Evolutionary conservation across 495 filamentous ascomycete species (phyloP).

Genomic region (Trichoderma gamsii): DNA sequence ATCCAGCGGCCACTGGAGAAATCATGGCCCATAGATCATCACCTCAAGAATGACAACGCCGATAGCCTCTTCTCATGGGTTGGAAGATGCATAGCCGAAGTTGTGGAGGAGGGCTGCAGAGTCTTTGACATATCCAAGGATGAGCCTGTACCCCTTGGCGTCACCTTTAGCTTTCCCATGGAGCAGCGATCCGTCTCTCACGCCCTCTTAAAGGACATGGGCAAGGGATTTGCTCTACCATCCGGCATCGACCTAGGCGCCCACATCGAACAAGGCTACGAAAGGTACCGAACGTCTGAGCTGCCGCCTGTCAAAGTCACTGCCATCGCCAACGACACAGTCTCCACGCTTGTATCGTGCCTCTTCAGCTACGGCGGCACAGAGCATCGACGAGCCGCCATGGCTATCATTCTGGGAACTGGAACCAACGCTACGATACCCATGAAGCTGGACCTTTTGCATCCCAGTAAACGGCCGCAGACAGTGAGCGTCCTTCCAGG

Average conservation of each 20-base stretch:
- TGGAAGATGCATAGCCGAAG: constrained; percentile 65
- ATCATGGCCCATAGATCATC: constrained; percentile 72
- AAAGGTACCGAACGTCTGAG: constrained; percentile 38
- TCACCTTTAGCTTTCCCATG: constrained; percentile 85
- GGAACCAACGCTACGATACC: constrained; percentile 80
- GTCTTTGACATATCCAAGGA: constrained; percentile 25
- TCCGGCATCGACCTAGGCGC: constrained; percentile 65
- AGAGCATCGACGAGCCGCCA: constrained; percentile 49
- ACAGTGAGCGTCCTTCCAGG: constrained; percentile 51
- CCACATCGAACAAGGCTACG: constrained; percentile 63
- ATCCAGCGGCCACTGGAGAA: constrained; percentile 59
- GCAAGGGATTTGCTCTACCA: constrained; percentile 77
- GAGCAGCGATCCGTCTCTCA: constrained; percentile 68
- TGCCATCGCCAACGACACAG: constrained; percentile 76
- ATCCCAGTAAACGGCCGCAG: constrained; percentile 51
- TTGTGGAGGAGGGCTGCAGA: constrained; percentile 48
- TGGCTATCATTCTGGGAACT: constrained; percentile 78
- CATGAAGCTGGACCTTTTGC: constrained; percentile 57
- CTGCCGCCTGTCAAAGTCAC: constrained; percentile 64
- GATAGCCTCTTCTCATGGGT: constrained; percentile 77
- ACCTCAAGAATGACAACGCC: constrained; percentile 69
- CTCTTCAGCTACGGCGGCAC: constrained; percentile 51
- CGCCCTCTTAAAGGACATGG: constrained; percentile 79
- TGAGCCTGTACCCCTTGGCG: constrained; percentile 61
- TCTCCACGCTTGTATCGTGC: constrained; percentile 71